Percentiles rank a stretch among this genome's conserved stretches.
Conservation (phyloP, 352 stramenopile genomes). For the Peronospora tabacina region DNA sequence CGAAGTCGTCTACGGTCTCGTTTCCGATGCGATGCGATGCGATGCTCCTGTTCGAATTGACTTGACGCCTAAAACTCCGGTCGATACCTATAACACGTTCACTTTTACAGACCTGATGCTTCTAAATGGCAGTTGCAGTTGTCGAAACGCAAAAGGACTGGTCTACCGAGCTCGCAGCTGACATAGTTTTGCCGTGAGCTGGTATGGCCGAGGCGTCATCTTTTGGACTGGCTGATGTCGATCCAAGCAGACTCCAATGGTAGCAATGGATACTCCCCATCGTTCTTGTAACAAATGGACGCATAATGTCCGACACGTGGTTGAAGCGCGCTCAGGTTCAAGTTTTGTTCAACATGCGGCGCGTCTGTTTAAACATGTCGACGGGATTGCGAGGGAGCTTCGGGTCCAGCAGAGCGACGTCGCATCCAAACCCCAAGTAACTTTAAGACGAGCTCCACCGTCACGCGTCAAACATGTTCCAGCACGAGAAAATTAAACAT, state of each 20-base stretch:
- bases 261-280: too few relatives aligned
- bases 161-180: constrained; percentile 8
- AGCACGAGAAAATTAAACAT: background rate
- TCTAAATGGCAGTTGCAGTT: constrained; percentile 23
- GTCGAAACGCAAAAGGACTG: constrained; percentile 17
- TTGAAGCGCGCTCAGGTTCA: constrained; percentile 25
- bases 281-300: constrained; percentile 1
- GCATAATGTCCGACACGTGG: constrained; percentile 23
- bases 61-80: constrained; percentile 8
- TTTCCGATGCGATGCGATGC: background rate
- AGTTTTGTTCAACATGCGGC: constrained; percentile 11
- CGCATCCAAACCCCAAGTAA: background rate
- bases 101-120: constrained; percentile 11
- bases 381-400: constrained; percentile 11
- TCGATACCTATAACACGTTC: constrained; percentile 13
- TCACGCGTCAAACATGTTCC: background rate
- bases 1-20: background rate
- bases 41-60: constrained; percentile 1
- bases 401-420: constrained; percentile 7
- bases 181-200: constrained; percentile 8
- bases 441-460: background rate
- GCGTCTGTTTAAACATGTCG: constrained; percentile 10
- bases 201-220: constrained; percentile 12
- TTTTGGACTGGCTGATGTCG: constrained; percentile 3
- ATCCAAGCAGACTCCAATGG: too few relatives aligned